phyloP scores from a whole-genome alignment of 2,329 filamentous ascomycete genomes.

The Trichoderma lentiforme region DNA sequence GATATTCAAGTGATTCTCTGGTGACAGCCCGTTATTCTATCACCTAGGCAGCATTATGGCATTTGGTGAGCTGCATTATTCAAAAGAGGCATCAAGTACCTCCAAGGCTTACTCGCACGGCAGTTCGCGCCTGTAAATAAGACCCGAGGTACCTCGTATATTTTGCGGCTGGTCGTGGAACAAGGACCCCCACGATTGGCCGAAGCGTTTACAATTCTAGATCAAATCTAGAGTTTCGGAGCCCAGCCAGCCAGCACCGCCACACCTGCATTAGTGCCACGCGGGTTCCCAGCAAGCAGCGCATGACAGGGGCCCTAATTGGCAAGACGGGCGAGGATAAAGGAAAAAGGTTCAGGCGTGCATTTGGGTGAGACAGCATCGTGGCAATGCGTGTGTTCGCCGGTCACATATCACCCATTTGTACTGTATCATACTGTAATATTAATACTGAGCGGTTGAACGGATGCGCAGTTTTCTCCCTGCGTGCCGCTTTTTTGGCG shows the following conservation, averaged over 20 bases:
- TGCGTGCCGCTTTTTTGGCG: neutral
- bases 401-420: neutral
- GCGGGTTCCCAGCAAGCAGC: conserved; percentile 13
- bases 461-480: neutral
- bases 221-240: conserved; percentile 15
- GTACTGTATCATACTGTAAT: neutral
- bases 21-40: neutral
- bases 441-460: neutral
- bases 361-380: neutral
- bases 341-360: neutral
- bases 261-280: conserved; percentile 38
- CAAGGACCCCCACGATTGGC: conserved; percentile 13
- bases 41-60: neutral
- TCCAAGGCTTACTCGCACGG: neutral
- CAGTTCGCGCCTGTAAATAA: neutral
- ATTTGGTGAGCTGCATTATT: neutral
- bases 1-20: neutral
- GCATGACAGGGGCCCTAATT: conserved; percentile 8
- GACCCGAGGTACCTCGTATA: neutral
- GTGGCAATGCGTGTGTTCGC: neutral
- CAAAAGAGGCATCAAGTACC: neutral
- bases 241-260: conserved; percentile 28
- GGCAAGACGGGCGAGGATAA: neutral
- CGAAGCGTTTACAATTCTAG: conserved; percentile 16
- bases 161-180: neutral